Percentiles rank a stretch among this genome's conserved stretches.
Evolutionary conservation across 2,329 filamentous ascomycete genomes (phyloP).

Genomic region (Onygena corvina): DNA sequence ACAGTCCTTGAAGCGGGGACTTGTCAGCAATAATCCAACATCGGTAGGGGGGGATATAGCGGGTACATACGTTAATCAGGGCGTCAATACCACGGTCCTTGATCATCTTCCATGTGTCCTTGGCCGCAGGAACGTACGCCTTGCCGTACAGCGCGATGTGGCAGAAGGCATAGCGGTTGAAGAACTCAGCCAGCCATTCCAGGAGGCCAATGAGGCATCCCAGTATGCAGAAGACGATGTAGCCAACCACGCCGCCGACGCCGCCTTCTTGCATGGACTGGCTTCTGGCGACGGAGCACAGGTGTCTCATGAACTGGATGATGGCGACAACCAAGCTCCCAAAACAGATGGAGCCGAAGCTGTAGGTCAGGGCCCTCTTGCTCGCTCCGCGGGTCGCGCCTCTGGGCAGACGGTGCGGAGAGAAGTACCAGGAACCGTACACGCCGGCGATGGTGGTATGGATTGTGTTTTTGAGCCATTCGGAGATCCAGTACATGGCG

Average conservation of each 20-base stretch:
- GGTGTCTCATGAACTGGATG: slow-evolving; percentile 70
- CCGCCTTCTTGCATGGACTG: slow-evolving; percentile 1
- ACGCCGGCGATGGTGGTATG: slow-evolving; percentile 79
- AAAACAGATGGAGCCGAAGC: slow-evolving; percentile 79
- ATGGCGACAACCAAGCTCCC: slow-evolving; percentile 78
- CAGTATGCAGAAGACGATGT: slow-evolving; percentile 59
- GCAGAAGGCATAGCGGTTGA: slow-evolving; percentile 86
- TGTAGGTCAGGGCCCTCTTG: slow-evolving; percentile 71
- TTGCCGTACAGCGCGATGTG: slow-evolving; percentile 92
- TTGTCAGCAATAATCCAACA: background rate
- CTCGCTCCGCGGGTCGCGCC: slow-evolving; percentile 74
- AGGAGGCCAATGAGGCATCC: slow-evolving; percentile 65
- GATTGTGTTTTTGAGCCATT: slow-evolving; percentile 88
- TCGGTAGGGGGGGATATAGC: background rate
- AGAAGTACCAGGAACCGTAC: slow-evolving; percentile 89
- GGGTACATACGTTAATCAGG: slow-evolving; percentile 50
- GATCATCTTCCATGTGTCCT: slow-evolving; percentile 84
- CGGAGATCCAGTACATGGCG: slow-evolving; percentile 84
- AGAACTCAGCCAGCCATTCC: slow-evolving; percentile 75
- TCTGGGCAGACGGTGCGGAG: slow-evolving; percentile 50
- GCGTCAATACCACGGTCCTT: slow-evolving; percentile 84
- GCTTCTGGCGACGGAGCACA: slow-evolving; percentile 51
- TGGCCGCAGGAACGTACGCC: slow-evolving; percentile 71
- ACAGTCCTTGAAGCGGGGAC: slow-evolving; percentile 48
- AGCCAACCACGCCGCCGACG: slow-evolving; percentile 47